Base-by-base conservation (phyloP, 2,329 filamentous ascomycete species). In the Aspergillus candidus region DNA sequence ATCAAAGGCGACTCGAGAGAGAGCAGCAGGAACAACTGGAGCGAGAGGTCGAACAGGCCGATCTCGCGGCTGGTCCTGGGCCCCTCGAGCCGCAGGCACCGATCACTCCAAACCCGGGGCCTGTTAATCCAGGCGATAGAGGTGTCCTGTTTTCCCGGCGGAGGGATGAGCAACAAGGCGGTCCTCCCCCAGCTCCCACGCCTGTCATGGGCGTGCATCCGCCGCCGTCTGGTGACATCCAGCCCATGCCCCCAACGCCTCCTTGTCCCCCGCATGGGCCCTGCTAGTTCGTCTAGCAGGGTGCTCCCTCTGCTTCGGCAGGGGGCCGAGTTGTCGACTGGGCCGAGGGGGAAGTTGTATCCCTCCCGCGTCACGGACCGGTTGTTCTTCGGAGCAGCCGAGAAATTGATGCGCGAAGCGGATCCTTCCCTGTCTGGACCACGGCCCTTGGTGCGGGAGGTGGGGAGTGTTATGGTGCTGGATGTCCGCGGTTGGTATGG, bases 391-490 rank as follows among this genome's bases (percentile, higher is more conserved):
- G 22, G 4, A 27, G 22, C 22, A 27, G 6, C 22, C 22, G 22
- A 7, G 22, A 27, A 27, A 27, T 7, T 27, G 22, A 27, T 27
- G 22, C 22, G 22, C 6, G 22, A 27, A 27, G 22, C 22, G 22
- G 22, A 27, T 27, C 22, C 22, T 27, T 27, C 22, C 22, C 22
- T 27, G 22, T 27, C 22, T 10, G 22, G 6, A 27, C 22, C 22
- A 27, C 22, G 22, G 6, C 7, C 6, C 22, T 27, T 27, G 22
- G 22, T 27, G 22, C 8, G 38, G 39, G 42, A 46, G 32, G 22
- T 29, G 36, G 42, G 46, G 40, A 31, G 22, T 36, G 46, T 39
- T 34, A 39, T 46, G 43, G 36, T 46, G 18, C 29, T 34, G 35
- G 22, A 35, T 46, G 13, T 37, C 35, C 32, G 32, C 32, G 40